Base-by-base conservation (phyloP, 306 rosid genomes). In the Morella rubra region DNA sequence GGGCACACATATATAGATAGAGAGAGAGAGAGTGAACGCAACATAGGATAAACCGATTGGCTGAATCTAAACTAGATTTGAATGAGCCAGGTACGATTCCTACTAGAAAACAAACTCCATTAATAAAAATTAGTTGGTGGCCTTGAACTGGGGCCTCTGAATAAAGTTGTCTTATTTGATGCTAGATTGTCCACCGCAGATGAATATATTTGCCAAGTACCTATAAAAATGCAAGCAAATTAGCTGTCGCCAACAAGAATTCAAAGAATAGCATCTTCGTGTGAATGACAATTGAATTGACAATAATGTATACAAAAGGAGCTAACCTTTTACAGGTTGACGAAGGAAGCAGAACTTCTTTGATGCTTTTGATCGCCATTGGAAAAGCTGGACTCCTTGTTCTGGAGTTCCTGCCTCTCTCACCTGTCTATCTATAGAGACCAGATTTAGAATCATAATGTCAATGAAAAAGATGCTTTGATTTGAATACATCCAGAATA, bases 121-220 rank as follows among this genome's bases (percentile, higher is more conserved):
- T 54, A 54, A 6, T 18, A 18, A 54, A 6, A n/a, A 7, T 10
- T 22, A 15, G 27, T 66, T 44, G 71, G 71, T 41, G 70, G 1
- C 20, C 44, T 37, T 15, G 46, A 62, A 14, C 69, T 61, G 19
- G 45, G 69, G 50, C 22, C 45, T 41, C 20, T 65, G 46, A 42
- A 65, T 42, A 42, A 65, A 7, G 32, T 65, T 65, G 71, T 65
- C 71, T 41, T 65, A 65, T 65, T 41, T 65, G 71, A 42, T 65
- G 24, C 24, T 41, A 40, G 49, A 9, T 65, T 1, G 27, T 24
- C 27, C 27, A 24, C 27, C 27, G 27, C 27, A 24, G 27, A 24
- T 0, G 1, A 24, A 24, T 24, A 24, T 24, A 24, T 1, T 24
- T 24, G 27, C 32, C 32, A 27, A 27, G 32, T 27, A 27, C 32